Base-by-base conservation (phyloP, 2,329 filamentous ascomycete species). In the Trichoderma cornu-damae region DNA sequence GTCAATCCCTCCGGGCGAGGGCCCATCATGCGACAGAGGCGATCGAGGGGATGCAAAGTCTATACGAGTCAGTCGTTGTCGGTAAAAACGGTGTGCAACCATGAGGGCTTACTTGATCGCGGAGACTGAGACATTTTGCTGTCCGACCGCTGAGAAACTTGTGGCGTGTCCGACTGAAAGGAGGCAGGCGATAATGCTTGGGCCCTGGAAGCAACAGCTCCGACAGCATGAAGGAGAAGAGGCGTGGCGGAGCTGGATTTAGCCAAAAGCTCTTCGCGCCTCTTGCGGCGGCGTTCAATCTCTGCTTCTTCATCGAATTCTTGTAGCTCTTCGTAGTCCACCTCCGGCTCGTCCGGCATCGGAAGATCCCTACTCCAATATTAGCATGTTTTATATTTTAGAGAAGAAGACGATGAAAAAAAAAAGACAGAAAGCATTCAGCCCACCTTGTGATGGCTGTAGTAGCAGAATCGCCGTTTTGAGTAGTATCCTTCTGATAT, bases 231-330 rank as follows among this genome's bases (percentile, higher is more conserved):
- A 61, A 93, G 83, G 60, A 89, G 81, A 66, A 93, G 78, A 51
- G 89, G 87, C 49, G 86, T 86, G 51, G 85, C 82, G 66, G 87
- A 85, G 63, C 84, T 85, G 66, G 90, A 88, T 75, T 91, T 95
- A 69, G 89, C 88, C 68, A 90, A 83, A 62, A 96, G 88, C 62
- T 90, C 89, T 74, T 94, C 89, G 63, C 92, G 86, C 59, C 88
- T 84, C 68, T 88, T 90, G 26, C 91, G 87, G 56, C 92, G 88
- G 66, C 90, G 86, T 71, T 95, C 89, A 66, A 96, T 88, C 67
- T 93, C 80, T 63, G 88, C 86, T 61, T 88, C 88, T 75, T 95
- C 89, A 70, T 95, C 88, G 64, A 90, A 69, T n/a, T 81, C 78
- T 64, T 84, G 78, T 57, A 80, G 75, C 62, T 82, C 79, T 60